These are phyloP conservation scores for Polychaeton citri DNA, from an alignment of 2,329 filamentous ascomycete species.

Conservation along the genomic window DNA sequence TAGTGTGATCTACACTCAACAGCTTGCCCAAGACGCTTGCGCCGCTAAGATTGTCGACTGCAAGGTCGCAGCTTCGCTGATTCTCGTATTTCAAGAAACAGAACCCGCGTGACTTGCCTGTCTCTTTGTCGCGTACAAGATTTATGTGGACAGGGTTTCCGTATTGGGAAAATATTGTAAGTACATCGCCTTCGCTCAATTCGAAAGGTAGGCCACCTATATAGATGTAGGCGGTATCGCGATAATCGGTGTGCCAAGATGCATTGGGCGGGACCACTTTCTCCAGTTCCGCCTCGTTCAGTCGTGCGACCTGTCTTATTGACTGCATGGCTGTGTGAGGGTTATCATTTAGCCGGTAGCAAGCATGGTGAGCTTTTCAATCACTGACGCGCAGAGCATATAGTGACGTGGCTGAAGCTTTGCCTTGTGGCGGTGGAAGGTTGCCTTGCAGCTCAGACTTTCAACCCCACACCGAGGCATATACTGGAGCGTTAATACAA, in stretches of 20 bases:
- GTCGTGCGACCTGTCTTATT: conserved; percentile 78
- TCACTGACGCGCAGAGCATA: background rate
- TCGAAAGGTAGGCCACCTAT: conserved; percentile 89
- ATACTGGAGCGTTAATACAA: too few species aligned
- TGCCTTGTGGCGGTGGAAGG: background rate
- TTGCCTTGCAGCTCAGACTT: too few species aligned
- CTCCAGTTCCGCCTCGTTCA: conserved; percentile 91
- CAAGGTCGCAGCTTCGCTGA: conserved; percentile 86
- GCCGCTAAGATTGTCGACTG: conserved; percentile 89
- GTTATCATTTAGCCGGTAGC: background rate
- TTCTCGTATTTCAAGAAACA: conserved; percentile 98
- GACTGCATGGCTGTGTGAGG: conserved; percentile 63
- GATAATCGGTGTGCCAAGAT: conserved; percentile 96
- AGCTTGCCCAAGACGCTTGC: conserved; percentile 68
- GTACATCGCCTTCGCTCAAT: conserved; percentile 85
- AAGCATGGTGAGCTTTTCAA: background rate
- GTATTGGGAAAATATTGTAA: conserved; percentile 94
- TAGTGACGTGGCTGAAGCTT: background rate
- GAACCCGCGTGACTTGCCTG: conserved; percentile 87
- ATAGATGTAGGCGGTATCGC: conserved; percentile 92
- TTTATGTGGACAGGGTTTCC: conserved; percentile 92
- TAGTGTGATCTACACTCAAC: conserved; percentile 78
- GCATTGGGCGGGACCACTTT: conserved; percentile 72
- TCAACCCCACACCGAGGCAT: too few species aligned
- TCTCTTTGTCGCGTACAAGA: conserved; percentile 86